Evolutionary conservation across 345 rosid genomes (phyloP).

Genomic region (Zanthoxylum bungeanum): DNA sequence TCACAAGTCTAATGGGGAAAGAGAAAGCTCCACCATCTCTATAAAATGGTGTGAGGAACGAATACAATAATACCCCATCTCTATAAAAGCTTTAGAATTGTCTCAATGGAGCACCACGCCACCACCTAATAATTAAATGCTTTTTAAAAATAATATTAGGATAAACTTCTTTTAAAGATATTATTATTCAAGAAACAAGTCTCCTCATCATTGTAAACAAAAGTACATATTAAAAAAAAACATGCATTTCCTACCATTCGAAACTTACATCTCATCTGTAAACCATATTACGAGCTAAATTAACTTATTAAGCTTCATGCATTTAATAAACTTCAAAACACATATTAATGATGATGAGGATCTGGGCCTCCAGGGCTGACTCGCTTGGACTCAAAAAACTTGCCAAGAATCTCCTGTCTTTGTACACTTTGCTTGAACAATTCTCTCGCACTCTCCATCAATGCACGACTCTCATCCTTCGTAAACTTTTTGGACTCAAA

Average conservation of each 20-base stretch:
- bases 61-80: background rate
- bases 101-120: background rate
- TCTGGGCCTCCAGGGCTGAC: constrained; percentile 74
- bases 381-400: constrained; percentile 35
- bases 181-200: background rate
- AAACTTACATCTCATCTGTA: background rate
- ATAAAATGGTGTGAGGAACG: background rate
- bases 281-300: background rate
- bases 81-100: background rate
- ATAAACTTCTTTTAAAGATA: background rate
- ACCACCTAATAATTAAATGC: background rate
- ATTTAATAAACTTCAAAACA: background rate
- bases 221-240: background rate
- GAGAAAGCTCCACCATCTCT: background rate
- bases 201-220: background rate
- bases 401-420: constrained; percentile 32
- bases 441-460: constrained; percentile 42
- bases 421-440: constrained; percentile 39
- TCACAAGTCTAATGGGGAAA: background rate
- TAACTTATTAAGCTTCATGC: background rate
- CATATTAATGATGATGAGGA: constrained; percentile 52
- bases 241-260: background rate
- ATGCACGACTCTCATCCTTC: constrained; percentile 13
- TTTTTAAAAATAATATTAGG: background rate
- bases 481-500: constrained; percentile 7